Base-by-base conservation (phyloP, 768 basidiomycete species). In the Trametopsis cervina region DNA sequence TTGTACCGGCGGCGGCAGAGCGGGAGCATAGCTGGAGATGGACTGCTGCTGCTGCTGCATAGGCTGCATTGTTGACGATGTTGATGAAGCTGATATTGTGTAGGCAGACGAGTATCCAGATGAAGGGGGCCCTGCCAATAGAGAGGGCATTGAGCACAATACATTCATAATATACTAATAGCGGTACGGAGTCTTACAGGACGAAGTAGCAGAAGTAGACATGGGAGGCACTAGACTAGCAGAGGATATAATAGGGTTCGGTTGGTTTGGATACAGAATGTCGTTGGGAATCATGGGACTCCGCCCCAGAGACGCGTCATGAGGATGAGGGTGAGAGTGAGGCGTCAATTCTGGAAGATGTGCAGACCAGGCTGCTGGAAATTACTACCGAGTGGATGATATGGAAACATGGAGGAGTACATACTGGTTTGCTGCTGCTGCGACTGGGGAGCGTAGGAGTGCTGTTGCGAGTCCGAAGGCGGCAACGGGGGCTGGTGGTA, bases 141-240 rank as follows among this genome's bases (percentile, higher is more conserved):
- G 70, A 69, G 63, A 66, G 73, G 72, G 73, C 68, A 70, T 81
- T 82, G 77, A 83, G 78, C 69, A 76, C 71, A 75, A 74, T 80
- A 81, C 78, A 78, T 76, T 70, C 66, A 79, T 74, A 75, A 76
- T 71, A 71, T 68, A 73, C 80, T 71, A 80, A 74, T 79, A 80
- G 59, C 71, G 75, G 75, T 82, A 83, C 81, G 76, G 68, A 59
- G 66, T 77, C 83, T 84, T 84, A 84, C 83, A 81, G 76, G 76
- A 66, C 55, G 62, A 57, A 51, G 63, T 55, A 55, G 62, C 54
- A 53, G 60, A 49, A 38, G 47, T 41, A 46, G 46, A 42, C 36
- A 51, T 39, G 21, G 46, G 44, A 47, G 61, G 58, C 66, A 75
- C 78, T 80, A 81, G 68, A 69, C 72, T 78, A 81, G 63, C 68